Conservation (phyloP, 495 filamentous ascomycete species). For the Penicillium riverlandense region DNA sequence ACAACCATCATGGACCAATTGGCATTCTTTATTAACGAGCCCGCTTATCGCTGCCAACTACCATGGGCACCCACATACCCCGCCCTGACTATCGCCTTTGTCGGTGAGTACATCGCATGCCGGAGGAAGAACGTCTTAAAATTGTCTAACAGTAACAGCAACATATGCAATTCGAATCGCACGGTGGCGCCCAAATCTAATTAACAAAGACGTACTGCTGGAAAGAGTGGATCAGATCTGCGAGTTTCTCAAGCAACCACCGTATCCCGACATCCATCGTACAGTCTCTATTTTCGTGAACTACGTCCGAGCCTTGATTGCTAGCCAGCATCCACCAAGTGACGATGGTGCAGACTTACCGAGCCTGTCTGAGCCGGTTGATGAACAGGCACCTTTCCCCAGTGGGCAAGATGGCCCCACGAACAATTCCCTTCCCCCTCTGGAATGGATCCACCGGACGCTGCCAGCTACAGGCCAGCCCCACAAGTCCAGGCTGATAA, state of each 20-base stretch:
- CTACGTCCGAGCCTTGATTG: conserved; percentile 32
- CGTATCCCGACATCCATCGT: conserved; percentile 37
- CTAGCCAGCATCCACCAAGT: conserved; percentile 21
- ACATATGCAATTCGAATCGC: conserved; percentile 36
- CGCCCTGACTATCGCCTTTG: conserved; percentile 34
- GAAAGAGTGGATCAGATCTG: conserved; percentile 31
- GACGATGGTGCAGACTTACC: conserved; percentile 11
- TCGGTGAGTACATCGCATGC: conserved; percentile 25
- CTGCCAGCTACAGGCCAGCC: conserved; percentile 14
- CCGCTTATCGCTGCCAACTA: conserved; percentile 31
- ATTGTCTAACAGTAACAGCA: conserved; percentile 13
- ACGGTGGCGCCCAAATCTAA: conserved; percentile 33
- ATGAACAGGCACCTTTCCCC: conserved; percentile 9
- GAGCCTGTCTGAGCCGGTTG: conserved; percentile 9
- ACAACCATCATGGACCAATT: conserved; percentile 33
- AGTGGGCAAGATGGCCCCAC: conserved; percentile 12
- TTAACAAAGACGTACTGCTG: conserved; percentile 27
- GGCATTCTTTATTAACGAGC: conserved; percentile 27
- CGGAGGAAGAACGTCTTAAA: background rate
- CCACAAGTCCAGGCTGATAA: conserved; percentile 13
- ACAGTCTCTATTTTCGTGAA: conserved; percentile 38
- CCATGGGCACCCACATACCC: conserved; percentile 37
- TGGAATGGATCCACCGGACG: conserved; percentile 11
- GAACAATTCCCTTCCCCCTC: conserved; percentile 12
- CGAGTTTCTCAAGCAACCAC: conserved; percentile 34